phyloP scores from a whole-genome alignment of 208 protist genomes.

The Leishmania lainsoni region DNA sequence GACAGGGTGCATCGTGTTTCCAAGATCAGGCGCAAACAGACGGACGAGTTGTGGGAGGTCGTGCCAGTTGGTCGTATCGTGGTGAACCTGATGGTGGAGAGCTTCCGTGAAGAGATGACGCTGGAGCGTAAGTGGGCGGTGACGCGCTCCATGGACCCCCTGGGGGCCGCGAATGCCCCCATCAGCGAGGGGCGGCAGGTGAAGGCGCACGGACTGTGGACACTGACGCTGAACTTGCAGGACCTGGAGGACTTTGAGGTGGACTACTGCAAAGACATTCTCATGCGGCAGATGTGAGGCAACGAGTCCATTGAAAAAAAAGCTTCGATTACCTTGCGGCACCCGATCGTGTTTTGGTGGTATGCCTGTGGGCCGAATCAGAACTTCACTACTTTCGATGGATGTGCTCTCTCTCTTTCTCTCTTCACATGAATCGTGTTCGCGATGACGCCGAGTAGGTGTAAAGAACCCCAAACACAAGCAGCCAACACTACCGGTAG shows the following conservation, averaged over 20 bases:
- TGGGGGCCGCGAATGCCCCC: slow-evolving; percentile 70
- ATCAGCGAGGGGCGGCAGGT: slow-evolving; percentile 86
- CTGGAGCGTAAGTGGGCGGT: slow-evolving; percentile 91
- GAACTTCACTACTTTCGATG: neutral
- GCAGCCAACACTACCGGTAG: neutral
- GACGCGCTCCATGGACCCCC: slow-evolving; percentile 83
- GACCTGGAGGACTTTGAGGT: slow-evolving; percentile 92
- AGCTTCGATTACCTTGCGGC: neutral
- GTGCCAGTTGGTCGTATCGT: slow-evolving; percentile 88
- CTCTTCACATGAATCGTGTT: slow-evolving; percentile 1
- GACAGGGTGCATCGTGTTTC: slow-evolving; percentile 71
- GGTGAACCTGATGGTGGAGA: slow-evolving; percentile 88
- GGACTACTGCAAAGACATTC: slow-evolving; percentile 90
- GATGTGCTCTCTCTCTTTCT: slow-evolving; percentile 8
- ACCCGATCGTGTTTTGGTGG: neutral
- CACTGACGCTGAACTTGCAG: slow-evolving; percentile 89
- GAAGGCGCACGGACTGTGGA: slow-evolving; percentile 86
- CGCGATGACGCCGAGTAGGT: neutral
- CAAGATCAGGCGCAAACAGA: slow-evolving; percentile 77
- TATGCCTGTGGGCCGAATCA: neutral
- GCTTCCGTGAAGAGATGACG: slow-evolving; percentile 68
- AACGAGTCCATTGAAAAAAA: neutral
- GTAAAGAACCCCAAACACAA: neutral
- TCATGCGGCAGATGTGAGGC: slow-evolving; percentile 70
- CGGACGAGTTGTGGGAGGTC: slow-evolving; percentile 87